Percentiles rank a stretch among this genome's conserved stretches.
Evolutionary conservation across 129 eudicot species (phyloP).

Genomic region (Gnaphalium uliginosum): DNA sequence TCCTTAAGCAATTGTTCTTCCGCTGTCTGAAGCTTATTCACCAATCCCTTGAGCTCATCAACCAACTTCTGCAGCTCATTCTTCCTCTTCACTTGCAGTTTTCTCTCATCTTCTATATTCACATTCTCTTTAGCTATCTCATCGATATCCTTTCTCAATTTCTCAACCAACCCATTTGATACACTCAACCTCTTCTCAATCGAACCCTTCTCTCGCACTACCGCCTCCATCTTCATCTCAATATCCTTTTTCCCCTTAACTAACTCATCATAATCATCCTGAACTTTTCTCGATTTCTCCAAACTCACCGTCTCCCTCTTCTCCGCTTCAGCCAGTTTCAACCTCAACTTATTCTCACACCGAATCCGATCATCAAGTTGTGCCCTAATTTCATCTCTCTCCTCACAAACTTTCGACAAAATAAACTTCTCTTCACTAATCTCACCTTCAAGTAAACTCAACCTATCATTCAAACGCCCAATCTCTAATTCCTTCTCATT

Average conservation of each 20-base stretch:
- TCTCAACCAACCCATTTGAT: conserved; percentile 31
- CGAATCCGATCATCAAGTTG: conserved; percentile 33
- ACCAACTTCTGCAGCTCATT: conserved; percentile 50
- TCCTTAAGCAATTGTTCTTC: conserved; percentile 34
- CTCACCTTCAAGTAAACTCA: conserved; percentile 39
- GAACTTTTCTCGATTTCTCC: conserved; percentile 16
- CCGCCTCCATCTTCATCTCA: conserved; percentile 32
- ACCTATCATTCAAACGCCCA: conserved; percentile 28
- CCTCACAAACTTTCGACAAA: conserved; percentile 34
- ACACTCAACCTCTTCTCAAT: conserved; percentile 38
- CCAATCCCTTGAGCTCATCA: conserved; percentile 39
- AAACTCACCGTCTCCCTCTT: conserved; percentile 24
- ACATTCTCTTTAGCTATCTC: conserved; percentile 35
- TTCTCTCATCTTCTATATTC: conserved; percentile 45
- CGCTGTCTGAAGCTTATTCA: conserved; percentile 42
- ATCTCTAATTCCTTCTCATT: conserved; percentile 46
- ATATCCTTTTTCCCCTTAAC: conserved; percentile 36
- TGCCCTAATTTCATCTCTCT: conserved; percentile 52
- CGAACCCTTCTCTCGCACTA: conserved; percentile 37
- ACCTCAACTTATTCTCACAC: conserved; percentile 31
- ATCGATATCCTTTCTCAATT: conserved; percentile 41
- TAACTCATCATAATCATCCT: conserved; percentile 36
- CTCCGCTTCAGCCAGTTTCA: conserved; percentile 37
- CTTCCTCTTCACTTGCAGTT: conserved; percentile 31
- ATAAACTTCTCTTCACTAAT: conserved; percentile 40